Evolutionary conservation across 768 basidiomycete genomes (phyloP).

Genomic region (Tulasnella sp.): DNA sequence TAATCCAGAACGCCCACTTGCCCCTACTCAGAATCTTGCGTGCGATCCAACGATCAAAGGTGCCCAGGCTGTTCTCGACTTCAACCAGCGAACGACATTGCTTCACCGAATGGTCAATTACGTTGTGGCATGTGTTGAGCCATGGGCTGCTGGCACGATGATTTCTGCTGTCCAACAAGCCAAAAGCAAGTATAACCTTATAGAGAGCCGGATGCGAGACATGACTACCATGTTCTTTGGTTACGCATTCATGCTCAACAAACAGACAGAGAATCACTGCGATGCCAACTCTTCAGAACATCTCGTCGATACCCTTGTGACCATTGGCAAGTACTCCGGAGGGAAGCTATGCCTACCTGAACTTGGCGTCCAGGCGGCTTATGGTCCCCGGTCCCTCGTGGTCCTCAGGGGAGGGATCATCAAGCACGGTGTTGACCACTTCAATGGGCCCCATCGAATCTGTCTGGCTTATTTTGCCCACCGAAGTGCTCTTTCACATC

Average conservation of each 20-base stretch:
- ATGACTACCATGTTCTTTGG: not conserved
- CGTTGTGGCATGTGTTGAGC: not conserved
- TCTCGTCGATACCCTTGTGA: not conserved
- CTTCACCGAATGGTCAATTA: not conserved
- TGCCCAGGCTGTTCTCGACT: not conserved
- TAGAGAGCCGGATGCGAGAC: not conserved
- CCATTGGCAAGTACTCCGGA: not conserved
- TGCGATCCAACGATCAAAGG: not conserved
- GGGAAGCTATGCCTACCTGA: not conserved
- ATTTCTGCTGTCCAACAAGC: not conserved
- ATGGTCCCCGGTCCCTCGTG: not conserved
- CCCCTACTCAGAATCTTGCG: not conserved
- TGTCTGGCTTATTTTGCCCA: not conserved
- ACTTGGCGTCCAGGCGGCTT: not conserved
- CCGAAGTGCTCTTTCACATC: not conserved
- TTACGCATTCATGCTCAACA: not conserved
- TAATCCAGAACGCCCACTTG: not conserved
- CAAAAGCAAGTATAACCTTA: not conserved
- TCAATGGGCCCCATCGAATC: not conserved
- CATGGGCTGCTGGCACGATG: not conserved
- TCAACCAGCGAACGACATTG: not conserved
- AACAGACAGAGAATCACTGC: not conserved
- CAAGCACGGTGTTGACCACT: not conserved
- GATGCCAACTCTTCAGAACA: not conserved
- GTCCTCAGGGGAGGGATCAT: not conserved